Base-by-base conservation (phyloP, 495 filamentous ascomycete species). In the Pyronema domesticum region DNA sequence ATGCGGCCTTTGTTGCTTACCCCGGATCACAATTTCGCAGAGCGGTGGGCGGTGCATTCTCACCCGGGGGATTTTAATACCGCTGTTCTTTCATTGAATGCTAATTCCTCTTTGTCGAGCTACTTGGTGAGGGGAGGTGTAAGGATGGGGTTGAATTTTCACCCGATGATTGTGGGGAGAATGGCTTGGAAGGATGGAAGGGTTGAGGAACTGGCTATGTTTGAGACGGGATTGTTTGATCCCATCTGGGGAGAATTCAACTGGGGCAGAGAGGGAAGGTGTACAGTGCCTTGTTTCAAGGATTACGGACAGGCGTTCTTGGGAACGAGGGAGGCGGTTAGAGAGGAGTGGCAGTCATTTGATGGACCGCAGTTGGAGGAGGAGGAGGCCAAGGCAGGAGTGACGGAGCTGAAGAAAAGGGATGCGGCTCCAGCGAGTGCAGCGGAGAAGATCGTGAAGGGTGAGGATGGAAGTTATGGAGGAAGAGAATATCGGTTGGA, bases 181-280 rank as follows among this genome's bases (percentile, higher is more conserved):
- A 78, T 78, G 75, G 70, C 75, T 7, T 74, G 72, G 71, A 74
- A 74, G 54, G 75, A 78, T 53, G 68, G 69, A 0, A 65, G 73
- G 11, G 73, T 73, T 45, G 66, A 71, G 14, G 75, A 78, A 48
- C 68, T 77, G 36, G 59, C 69, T 3, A 78, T 76, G 75, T 68
- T 78, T 39, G 76, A 78, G 57, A 78, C 73, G 4, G 75, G 72
- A 0, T 65, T 73, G 1, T 78, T 78, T 53, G 75, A 78, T 55
- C 76, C 75, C 0, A 71, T 78, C 55, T 78, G 76, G 67, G 74
- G 73, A n/a, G 76, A 78, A 52, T 72, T 78, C 55, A 71, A 78
- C 51, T 70, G 73, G 65, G 72, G 70, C 33, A 65, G 73, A n/a
- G 69, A 72, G 44, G 73, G 71, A 0, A 60, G 66, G 8, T 78